Conservation (phyloP, 2,329 filamentous ascomycete species). For the Fusarium sp. region DNA sequence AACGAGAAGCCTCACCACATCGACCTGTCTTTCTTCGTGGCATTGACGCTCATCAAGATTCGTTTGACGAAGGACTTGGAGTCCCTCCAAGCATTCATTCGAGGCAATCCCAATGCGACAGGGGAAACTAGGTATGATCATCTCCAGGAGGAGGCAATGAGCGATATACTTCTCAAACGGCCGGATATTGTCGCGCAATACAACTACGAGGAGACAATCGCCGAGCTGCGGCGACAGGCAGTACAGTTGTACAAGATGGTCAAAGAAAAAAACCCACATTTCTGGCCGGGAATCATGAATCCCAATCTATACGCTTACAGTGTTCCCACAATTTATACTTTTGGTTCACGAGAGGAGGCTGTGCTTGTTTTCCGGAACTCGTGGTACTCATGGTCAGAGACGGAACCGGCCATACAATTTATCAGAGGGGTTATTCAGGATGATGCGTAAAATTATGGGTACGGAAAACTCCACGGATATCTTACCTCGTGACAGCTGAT, state of each 20-base stretch:
- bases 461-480: too few species aligned
- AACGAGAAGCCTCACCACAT: neutral
- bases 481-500: too few species aligned
- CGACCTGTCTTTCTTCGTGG: slow-evolving; percentile 7
- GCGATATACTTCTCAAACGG: slow-evolving; percentile 13
- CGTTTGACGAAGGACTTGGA: slow-evolving; percentile 22
- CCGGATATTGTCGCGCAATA: slow-evolving; percentile 1
- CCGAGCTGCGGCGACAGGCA: neutral
- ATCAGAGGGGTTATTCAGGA: neutral
- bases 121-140: neutral
- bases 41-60: slow-evolving; percentile 25
- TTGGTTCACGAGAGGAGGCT: slow-evolving; percentile 20
- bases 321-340: neutral
- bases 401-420: slow-evolving; percentile 7
- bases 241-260: slow-evolving; percentile 18
- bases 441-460: neutral
- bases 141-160: slow-evolving; percentile 21
- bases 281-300: slow-evolving; percentile 23
- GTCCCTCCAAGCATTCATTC: neutral
- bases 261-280: slow-evolving; percentile 11
- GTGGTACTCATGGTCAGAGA: slow-evolving; percentile 32
- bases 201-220: neutral
- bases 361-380: slow-evolving; percentile 23
- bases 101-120: neutral
- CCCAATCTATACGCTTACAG: slow-evolving; percentile 10